Evolutionary conservation across 352 stramenopile species (phyloP), one percentile per base, ranked within the genome.

Genomic region (Pythium guiyangense): DNA sequence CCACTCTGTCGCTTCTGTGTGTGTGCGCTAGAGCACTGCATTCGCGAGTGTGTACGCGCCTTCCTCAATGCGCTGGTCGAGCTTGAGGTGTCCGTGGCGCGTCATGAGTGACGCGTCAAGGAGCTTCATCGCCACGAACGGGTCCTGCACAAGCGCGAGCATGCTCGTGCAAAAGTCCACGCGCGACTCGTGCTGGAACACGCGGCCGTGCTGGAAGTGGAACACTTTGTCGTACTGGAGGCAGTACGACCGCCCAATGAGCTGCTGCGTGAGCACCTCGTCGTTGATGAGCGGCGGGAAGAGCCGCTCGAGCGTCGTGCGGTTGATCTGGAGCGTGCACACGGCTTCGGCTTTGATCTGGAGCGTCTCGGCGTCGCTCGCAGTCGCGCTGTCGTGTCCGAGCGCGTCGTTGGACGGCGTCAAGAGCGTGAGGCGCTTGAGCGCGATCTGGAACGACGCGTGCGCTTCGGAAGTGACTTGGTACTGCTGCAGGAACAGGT

Each of bases 161-260:
- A 89, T 66, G 15, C 79, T 67, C 37, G 61, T 67, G 43, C 69
- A 79, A 12, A 86, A 73, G 37, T 86, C 75, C 4, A 79, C 60
- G 34, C 69, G 67, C 1, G 67, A 73, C 35, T 87, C 76, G 55
- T 87, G 74, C 60, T 87, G 76, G 55, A 84, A 84, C 18, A 89
- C 65, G 27, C 60, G 60, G 1, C 70, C 68, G 42, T 64, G 49
- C 20, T 64, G 52, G 49, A 89, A 85, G 47, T 89, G 76, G 53
- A 89, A 87, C 4, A 85, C 74, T 52, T 87, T 89, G 59, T 87
- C 74, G 64, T 89, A 87, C 56, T 80, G 70, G 26, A 88, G 69
- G 42, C 61, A 56, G 51, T 87, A 87, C 55, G 79, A 68, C 34
- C 80, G 77, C 34, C 76, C 79, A 34, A 87, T 81, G 14, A 88